Evolutionary conservation across 2,329 filamentous ascomycete species (phyloP).

Genomic region (Diaporthe sp.): DNA sequence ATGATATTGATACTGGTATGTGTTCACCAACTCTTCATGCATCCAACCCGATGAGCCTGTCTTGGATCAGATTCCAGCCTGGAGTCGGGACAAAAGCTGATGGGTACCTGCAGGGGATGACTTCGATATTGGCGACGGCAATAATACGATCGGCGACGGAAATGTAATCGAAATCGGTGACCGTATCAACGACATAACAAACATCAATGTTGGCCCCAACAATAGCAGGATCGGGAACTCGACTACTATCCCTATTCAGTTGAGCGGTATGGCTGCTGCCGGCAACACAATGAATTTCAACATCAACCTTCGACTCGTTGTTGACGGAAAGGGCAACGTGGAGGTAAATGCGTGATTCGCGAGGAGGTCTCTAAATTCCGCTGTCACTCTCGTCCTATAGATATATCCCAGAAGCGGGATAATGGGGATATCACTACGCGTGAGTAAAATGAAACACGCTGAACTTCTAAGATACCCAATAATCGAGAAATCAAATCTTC

Average conservation of each 20-base stretch:
- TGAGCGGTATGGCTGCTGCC: not conserved
- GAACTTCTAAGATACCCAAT: too few species aligned
- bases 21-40: not conserved
- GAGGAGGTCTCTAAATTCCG: too few species aligned
- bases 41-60: not conserved
- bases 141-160: not conserved
- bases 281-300: slow-evolving; percentile 11
- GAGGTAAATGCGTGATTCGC: not conserved
- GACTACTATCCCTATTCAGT: not conserved
- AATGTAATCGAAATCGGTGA: slow-evolving; percentile 9
- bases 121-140: slow-evolving; percentile 7
- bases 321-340: not conserved
- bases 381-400: too few species aligned
- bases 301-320: slow-evolving; percentile 1
- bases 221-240: not conserved
- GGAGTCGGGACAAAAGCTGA: not conserved
- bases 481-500: too few species aligned
- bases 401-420: too few species aligned
- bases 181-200: slow-evolving; percentile 2
- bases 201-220: not conserved
- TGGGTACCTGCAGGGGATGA: not conserved
- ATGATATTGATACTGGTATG: slow-evolving; percentile 10
- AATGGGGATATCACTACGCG: too few species aligned
- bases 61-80: not conserved
- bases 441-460: too few species aligned